Conservation (phyloP, 148 eudicot genomes). For the Salicornia ramosissima region DNA sequence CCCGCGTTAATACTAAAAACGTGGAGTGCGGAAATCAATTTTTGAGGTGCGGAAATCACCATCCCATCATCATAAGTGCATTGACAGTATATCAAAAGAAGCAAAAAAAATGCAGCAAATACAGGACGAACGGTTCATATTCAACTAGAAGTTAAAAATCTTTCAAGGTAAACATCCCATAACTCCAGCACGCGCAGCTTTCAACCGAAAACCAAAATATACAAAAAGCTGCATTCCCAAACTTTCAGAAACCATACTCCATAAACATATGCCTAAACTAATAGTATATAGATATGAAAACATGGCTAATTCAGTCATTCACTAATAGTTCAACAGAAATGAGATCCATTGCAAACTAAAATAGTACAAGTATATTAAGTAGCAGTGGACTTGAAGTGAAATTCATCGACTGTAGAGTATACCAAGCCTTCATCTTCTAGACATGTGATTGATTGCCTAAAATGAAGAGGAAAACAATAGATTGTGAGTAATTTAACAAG, state of each 20-base stretch:
- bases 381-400: slow-evolving; percentile 70
- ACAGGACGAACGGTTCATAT: neutral
- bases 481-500: neutral
- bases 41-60: too few relatives aligned
- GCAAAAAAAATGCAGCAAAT: neutral
- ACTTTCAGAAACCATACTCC: slow-evolving; percentile 5
- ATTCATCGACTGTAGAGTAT: slow-evolving; percentile 84
- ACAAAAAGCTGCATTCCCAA: slow-evolving; percentile 21
- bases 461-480: slow-evolving; percentile 1
- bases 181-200: slow-evolving; percentile 2
- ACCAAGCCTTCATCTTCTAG: slow-evolving; percentile 89
- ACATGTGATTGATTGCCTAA: slow-evolving; percentile 65
- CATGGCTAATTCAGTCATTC: neutral
- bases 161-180: neutral
- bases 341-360: neutral
- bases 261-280: neutral
- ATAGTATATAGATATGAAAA: neutral
- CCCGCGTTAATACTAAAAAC: too few relatives aligned
- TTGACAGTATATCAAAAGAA: neutral
- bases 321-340: neutral
- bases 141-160: neutral
- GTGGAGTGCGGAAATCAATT: too few relatives aligned
- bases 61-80: neutral
- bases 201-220: slow-evolving; percentile 10
- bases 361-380: neutral